phyloP scores from a whole-genome alignment of 495 filamentous ascomycete genomes.

The Amphirosellinia nigrospora region DNA sequence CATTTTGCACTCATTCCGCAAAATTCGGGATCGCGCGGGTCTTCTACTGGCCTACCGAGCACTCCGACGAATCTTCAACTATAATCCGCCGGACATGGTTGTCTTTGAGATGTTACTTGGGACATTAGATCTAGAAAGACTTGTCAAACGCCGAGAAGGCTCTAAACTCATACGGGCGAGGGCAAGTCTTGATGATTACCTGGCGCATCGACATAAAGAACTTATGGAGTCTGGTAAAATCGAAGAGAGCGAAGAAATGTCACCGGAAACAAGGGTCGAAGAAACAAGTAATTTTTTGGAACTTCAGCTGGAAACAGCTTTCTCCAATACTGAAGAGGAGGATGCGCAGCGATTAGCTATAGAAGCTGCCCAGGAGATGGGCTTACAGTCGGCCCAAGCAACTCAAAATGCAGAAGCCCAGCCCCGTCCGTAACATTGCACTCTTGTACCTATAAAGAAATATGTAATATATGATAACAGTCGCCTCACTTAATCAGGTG shows the following conservation, averaged over 20 bases:
- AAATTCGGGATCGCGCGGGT: constrained; percentile 54
- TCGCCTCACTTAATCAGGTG: neutral
- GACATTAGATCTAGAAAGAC: constrained; percentile 42
- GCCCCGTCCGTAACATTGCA: neutral
- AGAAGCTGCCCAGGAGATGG: constrained; percentile 62
- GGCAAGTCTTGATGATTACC: constrained; percentile 38
- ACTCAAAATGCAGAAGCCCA: constrained; percentile 10
- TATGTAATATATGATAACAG: constrained; percentile 8
- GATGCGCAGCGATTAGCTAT: constrained; percentile 48
- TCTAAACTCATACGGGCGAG: constrained; percentile 42
- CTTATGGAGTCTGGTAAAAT: constrained; percentile 29
- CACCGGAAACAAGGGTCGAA: constrained; percentile 30
- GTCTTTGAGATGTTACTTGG: constrained; percentile 50
- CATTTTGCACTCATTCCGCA: constrained; percentile 53
- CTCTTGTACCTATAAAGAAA: neutral
- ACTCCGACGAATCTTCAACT: constrained; percentile 60
- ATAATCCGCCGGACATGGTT: constrained; percentile 49
- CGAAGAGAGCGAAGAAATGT: constrained; percentile 18
- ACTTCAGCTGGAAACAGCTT: constrained; percentile 28
- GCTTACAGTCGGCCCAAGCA: constrained; percentile 42
- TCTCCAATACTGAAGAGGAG: constrained; percentile 32
- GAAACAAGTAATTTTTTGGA: constrained; percentile 37
- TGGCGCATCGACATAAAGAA: constrained; percentile 31
- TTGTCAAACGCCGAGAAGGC: constrained; percentile 41
- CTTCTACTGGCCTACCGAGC: constrained; percentile 66